Evolutionary conservation across 225 moss, liverwort and hornwort species (phyloP).

Genomic region (Sphagnum contortum): DNA sequence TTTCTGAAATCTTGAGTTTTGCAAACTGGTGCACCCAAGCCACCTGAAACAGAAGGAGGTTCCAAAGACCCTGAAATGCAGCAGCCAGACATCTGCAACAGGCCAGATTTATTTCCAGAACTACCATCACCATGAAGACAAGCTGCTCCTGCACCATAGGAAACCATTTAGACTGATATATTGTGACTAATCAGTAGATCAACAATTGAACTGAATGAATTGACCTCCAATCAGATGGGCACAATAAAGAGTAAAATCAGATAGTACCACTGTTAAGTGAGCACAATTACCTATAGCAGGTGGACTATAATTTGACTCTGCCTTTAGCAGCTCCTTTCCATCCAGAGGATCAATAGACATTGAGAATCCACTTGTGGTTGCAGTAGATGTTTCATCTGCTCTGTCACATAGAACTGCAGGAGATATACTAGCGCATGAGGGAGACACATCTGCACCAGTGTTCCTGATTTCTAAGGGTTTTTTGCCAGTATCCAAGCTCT

Average conservation of each 20-base stretch:
- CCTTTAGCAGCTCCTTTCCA: slow-evolving; percentile 18
- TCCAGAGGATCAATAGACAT: slow-evolving; percentile 12
- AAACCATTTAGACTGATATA: too few relatives aligned
- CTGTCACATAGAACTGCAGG: slow-evolving; percentile 39
- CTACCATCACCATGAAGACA: slow-evolving; percentile 18
- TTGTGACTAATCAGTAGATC: too few relatives aligned
- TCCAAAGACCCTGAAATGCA: slow-evolving; percentile 33
- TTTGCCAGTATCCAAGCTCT: slow-evolving; percentile 72
- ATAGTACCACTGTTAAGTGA: too few relatives aligned
- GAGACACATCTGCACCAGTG: too few relatives aligned
- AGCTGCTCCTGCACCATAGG: slow-evolving; percentile 17
- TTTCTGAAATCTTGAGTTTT: slow-evolving; percentile 19
- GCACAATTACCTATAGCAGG: slow-evolving; percentile 19
- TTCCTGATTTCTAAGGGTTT: slow-evolving; percentile 41
- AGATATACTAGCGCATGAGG: slow-evolving; percentile 15
- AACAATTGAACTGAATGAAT: too few relatives aligned
- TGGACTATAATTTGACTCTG: slow-evolving; percentile 22
- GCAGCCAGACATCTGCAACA: slow-evolving; percentile 37
- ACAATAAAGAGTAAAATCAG: too few relatives aligned
- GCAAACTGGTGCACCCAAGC: slow-evolving; percentile 12
- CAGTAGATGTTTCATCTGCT: slow-evolving; percentile 47
- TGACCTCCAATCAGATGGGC: too few relatives aligned
- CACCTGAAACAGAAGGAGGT: slow-evolving; percentile 8
- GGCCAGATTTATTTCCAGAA: slow-evolving; percentile 26
- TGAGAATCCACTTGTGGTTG: slow-evolving; percentile 35